phyloP scores from a whole-genome alignment of 495 filamentous ascomycete genomes.

The Aspergillus homomorphus region DNA sequence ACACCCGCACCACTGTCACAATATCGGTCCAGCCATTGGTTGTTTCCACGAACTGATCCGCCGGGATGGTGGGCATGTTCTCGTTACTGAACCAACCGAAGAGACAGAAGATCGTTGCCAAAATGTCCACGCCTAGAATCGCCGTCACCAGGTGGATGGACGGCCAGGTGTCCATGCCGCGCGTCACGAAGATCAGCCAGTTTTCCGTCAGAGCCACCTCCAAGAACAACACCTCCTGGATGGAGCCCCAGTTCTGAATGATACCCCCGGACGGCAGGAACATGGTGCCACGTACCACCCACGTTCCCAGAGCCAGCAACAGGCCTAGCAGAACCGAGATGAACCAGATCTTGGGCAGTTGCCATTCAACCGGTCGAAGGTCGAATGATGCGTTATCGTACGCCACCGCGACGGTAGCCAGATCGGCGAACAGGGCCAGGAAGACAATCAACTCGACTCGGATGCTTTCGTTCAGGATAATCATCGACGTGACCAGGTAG shows the following conservation, averaged over 20 bases:
- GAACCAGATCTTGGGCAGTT: slow-evolving; percentile 74
- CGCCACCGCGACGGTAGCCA: slow-evolving; percentile 70
- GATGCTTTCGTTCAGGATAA: slow-evolving; percentile 71
- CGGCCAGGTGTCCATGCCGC: slow-evolving; percentile 62
- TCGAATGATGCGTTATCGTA: slow-evolving; percentile 73
- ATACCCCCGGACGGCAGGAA: slow-evolving; percentile 66
- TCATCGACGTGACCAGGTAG: slow-evolving; percentile 69
- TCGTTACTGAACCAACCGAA: slow-evolving; percentile 66
- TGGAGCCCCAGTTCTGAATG: slow-evolving; percentile 64
- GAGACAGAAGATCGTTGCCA: slow-evolving; percentile 67
- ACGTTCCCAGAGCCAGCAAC: slow-evolving; percentile 64
- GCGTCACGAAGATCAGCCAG: slow-evolving; percentile 75
- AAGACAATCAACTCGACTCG: slow-evolving; percentile 66
- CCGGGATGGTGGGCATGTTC: slow-evolving; percentile 42
- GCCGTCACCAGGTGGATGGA: slow-evolving; percentile 65
- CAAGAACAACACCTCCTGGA: slow-evolving; percentile 69
- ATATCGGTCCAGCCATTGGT: slow-evolving; percentile 66
- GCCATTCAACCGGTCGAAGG: slow-evolving; percentile 69
- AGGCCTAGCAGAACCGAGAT: slow-evolving; percentile 63
- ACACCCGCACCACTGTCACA: slow-evolving; percentile 75
- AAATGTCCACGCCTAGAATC: slow-evolving; percentile 62
- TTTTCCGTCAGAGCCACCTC: slow-evolving; percentile 72
- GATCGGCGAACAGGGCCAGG: slow-evolving; percentile 69
- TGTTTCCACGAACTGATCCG: slow-evolving; percentile 43
- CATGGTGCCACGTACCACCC: slow-evolving; percentile 63